A percentile compares a stretch with the other conserved stretches of the same genome.
Conservation (phyloP, 2,329 filamentous ascomycete species). For the Ophiocordyceps australis region DNA sequence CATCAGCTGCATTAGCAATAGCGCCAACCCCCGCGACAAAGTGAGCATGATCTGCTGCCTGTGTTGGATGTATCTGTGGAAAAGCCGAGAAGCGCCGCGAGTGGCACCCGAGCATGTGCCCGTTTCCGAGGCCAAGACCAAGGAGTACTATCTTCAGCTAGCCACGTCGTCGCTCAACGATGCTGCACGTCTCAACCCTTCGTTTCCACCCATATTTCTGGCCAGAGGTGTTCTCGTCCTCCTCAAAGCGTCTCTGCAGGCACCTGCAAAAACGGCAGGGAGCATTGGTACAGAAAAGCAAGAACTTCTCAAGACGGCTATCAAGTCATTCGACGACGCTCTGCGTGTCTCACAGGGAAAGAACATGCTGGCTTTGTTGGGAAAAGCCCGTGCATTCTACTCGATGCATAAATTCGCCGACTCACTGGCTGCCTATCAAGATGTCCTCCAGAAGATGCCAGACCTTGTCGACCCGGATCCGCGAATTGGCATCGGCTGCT, state of each 20-base stretch:
- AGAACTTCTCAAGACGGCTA: conserved; percentile 66
- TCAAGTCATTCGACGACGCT: conserved; percentile 91
- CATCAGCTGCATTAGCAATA: conserved; percentile 48
- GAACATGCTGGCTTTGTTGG: conserved; percentile 85
- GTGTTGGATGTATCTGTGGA: conserved; percentile 83
- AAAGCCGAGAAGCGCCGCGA: conserved; percentile 62
- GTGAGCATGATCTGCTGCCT: conserved; percentile 69
- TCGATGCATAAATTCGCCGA: conserved; percentile 76
- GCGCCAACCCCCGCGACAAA: conserved; percentile 61
- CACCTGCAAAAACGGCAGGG: conserved; percentile 49
- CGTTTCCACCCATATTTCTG: conserved; percentile 78
- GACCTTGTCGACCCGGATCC: conserved; percentile 85
- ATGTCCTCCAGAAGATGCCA: conserved; percentile 70
- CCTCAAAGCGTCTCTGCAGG: conserved; percentile 69
- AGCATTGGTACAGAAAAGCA: conserved; percentile 55
- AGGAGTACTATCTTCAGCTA: conserved; percentile 79
- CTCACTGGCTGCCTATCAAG: conserved; percentile 71
- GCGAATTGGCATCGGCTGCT: conserved; percentile 88
- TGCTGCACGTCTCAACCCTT: conserved; percentile 82
- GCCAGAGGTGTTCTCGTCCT: conserved; percentile 81
- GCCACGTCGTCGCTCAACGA: conserved; percentile 91
- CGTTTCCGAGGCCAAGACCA: conserved; percentile 63
- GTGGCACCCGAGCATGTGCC: conserved; percentile 42
- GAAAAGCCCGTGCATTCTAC: conserved; percentile 73
- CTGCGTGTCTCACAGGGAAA: conserved; percentile 66